Percentiles rank a stretch among this genome's conserved stretches.
Evolutionary conservation across 208 protist genomes (phyloP).

Genomic region (Acanthamoeba culbertsoni): DNA sequence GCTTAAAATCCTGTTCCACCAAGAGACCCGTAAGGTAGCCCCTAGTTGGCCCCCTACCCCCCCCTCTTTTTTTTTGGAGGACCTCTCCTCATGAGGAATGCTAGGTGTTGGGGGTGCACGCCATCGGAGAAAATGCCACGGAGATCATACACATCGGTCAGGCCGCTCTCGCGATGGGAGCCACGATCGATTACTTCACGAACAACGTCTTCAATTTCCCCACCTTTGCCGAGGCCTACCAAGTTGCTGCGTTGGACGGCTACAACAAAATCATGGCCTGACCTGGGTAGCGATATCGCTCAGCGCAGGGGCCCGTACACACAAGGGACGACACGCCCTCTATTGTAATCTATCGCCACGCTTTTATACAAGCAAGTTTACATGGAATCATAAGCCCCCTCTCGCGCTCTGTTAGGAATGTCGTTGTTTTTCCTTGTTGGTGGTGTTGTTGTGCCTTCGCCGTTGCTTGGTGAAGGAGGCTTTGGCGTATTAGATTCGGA

Average conservation of each 20-base stretch:
- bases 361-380: too few species aligned
- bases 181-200: conserved; percentile 61
- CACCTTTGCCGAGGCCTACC: conserved; percentile 67
- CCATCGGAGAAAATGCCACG: conserved; percentile 17
- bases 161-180: conserved; percentile 47
- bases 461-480: not conserved
- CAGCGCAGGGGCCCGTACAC: too few species aligned
- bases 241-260: conserved; percentile 66
- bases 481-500: too few species aligned
- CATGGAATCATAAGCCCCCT: too few species aligned
- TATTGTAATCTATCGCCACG: too few species aligned
- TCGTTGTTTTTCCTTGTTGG: too few species aligned
- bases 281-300: not conserved
- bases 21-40: conserved; percentile 14
- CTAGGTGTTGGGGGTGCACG: conserved; percentile 50
- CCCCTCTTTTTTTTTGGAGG: not conserved
- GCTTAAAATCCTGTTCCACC: conserved; percentile 65
- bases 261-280: conserved; percentile 38
- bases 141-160: conserved; percentile 63
- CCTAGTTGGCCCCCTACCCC: too few species aligned
- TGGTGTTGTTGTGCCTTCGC: not conserved
- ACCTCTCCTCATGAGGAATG: not conserved
- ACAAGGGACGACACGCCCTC: too few species aligned
- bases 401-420: too few species aligned
- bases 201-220: conserved; percentile 70